Evolutionary conservation across 106 monocot genomes (phyloP), one percentile per base, ranked within the genome.

Genomic region (Allium sativum): DNA sequence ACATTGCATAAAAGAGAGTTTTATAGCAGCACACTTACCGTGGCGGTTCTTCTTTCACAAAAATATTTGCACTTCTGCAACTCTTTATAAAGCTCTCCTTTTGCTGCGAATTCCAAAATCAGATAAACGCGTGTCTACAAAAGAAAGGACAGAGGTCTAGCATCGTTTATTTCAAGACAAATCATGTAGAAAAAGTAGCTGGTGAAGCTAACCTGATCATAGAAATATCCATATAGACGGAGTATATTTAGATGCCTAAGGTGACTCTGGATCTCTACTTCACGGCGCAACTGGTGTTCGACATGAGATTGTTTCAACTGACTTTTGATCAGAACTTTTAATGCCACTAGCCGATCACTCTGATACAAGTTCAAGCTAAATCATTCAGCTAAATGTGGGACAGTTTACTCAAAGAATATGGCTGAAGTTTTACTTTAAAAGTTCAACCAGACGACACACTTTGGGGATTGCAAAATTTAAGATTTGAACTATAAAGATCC

Each of bases 221-320:
- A 99, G 70, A 99, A 99, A 61, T 99, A 99, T 0, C 98, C 98
- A 77, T 99, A 99, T 14, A 99, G 65, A 9, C 98, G 92, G 17
- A 99, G 69, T 56, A 99, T 99, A 64, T 99, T 99, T 10, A 85
- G 73, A 50, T 99, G 92, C 16, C 98, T 65, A 11, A 99, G 85
- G 69, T 99, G 98, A 56, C 88, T 88, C 63, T 99, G 98, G 22
- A 99, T 99, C 72, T 99, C 98, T 9, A 99, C 98, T 59, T 99
- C 98, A 56, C 98, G 82, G 8, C 85, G 79, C 47, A 99, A 70
- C 67, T 99, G 98, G 47, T 92, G 98, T 74, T 99, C 98, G 40
- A 99, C 98, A 68, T 92, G 82, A 46, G 98, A 92, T 18, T 99
- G 88, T 76, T 88, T 99, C 40, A 99, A 64, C 61, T 99, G 98